These are phyloP conservation scores for Mycena latifolia DNA, from an alignment of 768 basidiomycete species.

Conservation along the genomic window DNA sequence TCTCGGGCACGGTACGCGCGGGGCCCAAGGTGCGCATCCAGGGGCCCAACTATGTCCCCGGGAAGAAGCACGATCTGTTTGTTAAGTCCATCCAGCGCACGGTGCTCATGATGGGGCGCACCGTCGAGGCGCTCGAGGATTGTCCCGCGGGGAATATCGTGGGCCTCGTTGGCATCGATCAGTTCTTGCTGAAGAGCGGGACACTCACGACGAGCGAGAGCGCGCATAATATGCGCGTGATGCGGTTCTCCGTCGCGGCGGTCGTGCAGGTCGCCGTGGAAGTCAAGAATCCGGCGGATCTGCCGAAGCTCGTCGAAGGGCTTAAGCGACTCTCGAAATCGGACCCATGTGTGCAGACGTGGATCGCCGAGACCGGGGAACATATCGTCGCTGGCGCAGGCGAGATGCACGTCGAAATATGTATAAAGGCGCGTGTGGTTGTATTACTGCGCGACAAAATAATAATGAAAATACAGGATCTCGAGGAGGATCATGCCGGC, in stretches of 20 bases:
- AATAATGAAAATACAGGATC: slow-evolving; percentile 68
- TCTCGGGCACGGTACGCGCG: slow-evolving; percentile 96
- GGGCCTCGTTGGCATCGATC: slow-evolving; percentile 99
- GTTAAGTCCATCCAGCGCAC: slow-evolving; percentile 98
- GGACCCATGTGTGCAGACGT: slow-evolving; percentile 98
- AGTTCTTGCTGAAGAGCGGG: slow-evolving; percentile 99
- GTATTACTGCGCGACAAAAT: not conserved
- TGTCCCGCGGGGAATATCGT: slow-evolving; percentile 99
- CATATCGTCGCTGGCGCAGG: slow-evolving; percentile 99
- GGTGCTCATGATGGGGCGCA: slow-evolving; percentile 99
- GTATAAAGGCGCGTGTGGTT: slow-evolving; percentile 80
- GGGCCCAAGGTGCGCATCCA: slow-evolving; percentile 99
- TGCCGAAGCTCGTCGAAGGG: slow-evolving; percentile 99
- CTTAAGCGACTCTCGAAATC: slow-evolving; percentile 99
- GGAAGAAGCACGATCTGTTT: slow-evolving; percentile 98
- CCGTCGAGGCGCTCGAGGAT: slow-evolving; percentile 98
- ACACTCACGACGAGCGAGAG: slow-evolving; percentile 98
- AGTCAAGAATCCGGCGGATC: slow-evolving; percentile 95
- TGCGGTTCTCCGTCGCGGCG: slow-evolving; percentile 99
- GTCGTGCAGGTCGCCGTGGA: slow-evolving; percentile 99
- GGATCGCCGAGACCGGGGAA: slow-evolving; percentile 92
- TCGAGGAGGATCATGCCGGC: slow-evolving; percentile 99
- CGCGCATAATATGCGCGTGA: slow-evolving; percentile 99
- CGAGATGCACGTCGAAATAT: slow-evolving; percentile 99
- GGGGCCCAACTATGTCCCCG: slow-evolving; percentile 98